Evolutionary conservation across 2,329 filamentous ascomycete species (phyloP), one percentile per base, ranked within the genome.

Genomic region (Aspergillus sp.): DNA sequence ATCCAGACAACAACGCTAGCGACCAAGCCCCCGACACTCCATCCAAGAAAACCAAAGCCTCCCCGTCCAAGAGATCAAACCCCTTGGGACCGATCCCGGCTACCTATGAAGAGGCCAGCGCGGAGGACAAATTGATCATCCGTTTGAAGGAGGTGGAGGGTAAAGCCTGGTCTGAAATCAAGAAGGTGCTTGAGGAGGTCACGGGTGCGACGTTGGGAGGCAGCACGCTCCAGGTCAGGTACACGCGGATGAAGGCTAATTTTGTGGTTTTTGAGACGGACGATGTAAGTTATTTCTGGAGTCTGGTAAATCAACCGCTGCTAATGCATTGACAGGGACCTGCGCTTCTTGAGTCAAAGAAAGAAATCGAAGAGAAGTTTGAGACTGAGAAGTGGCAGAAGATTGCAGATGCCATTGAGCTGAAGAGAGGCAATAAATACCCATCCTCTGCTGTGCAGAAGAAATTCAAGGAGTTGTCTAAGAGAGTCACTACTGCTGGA

Each of bases 391-490:
- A 70, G 47, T 73, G 70, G 70, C 48, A 52, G 5, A 51, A 61
- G 34, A 65, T 73, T 34, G 57, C 65, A 0, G 55, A 63, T 7
- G 27, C 4, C 4, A 41, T 41, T 30, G 39, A 41, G 5, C 27
- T 19, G 26, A 30, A 29, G n/a, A n/a, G 39, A 3, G 65, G 66
- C 1, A 52, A 52, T 7, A 57, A 56, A 27, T 71, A 70, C 45
- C 54, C 66, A 29, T 46, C 54, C 7, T 50, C 60, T 19, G 57
- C 60, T 7, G 48, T 72, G 27, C 61, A 65, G 57, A 64, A 68
- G 50, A 65, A 67, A 52, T 69, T 64, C 52, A 70, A 69, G 59
- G 66, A 69, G 51, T 43, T 70, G 34, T 61, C 58, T 53, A 57
- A 62, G 48, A 59, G 54, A 42, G 43, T 12, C 41, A 41, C 19